phyloP scores from a whole-genome alignment of 2,329 filamentous ascomycete species.

The Myotisia sp. region DNA sequence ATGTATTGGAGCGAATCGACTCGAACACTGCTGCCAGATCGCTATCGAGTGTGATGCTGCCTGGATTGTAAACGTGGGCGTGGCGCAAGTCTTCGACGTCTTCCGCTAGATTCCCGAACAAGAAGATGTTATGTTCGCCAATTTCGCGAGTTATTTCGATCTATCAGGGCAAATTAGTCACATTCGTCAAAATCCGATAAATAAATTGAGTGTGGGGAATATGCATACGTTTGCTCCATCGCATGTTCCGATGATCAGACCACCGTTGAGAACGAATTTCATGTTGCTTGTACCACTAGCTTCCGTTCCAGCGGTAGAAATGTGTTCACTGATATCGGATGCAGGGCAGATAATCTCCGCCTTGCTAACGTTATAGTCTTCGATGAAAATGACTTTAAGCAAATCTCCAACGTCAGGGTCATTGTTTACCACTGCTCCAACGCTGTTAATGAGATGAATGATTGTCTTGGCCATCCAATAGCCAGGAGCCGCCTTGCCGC shows the following conservation, averaged over 20 bases:
- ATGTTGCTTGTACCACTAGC: conserved; percentile 87
- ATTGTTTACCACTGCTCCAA: conserved; percentile 79
- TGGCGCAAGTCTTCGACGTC: conserved; percentile 94
- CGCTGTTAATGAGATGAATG: conserved; percentile 89
- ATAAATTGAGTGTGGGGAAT: conserved; percentile 1
- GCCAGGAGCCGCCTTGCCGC: conserved; percentile 90
- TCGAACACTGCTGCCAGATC: conserved; percentile 70
- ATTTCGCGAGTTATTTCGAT: conserved; percentile 97
- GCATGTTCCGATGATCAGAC: conserved; percentile 92
- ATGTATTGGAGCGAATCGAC: conserved; percentile 62
- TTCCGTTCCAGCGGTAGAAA: conserved; percentile 93
- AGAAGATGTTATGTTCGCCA: conserved; percentile 93
- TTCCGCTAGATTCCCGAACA: conserved; percentile 90
- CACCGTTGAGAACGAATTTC: conserved; percentile 98
- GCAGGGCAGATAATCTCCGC: conserved; percentile 92
- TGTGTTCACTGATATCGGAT: conserved; percentile 94
- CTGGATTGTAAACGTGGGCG: conserved; percentile 57
- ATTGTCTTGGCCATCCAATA: conserved; percentile 99
- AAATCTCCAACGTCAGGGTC: conserved; percentile 84
- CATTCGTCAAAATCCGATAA: conserved; percentile 1
- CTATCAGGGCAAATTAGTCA: conserved; percentile 31
- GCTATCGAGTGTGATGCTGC: conserved; percentile 60
- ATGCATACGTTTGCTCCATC: conserved; percentile 83
- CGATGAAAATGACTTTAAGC: conserved; percentile 91
- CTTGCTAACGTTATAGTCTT: conserved; percentile 99